Evolutionary conservation across 257 asterid genomes (phyloP).

Genomic region (Haberlea rhodopensis): DNA sequence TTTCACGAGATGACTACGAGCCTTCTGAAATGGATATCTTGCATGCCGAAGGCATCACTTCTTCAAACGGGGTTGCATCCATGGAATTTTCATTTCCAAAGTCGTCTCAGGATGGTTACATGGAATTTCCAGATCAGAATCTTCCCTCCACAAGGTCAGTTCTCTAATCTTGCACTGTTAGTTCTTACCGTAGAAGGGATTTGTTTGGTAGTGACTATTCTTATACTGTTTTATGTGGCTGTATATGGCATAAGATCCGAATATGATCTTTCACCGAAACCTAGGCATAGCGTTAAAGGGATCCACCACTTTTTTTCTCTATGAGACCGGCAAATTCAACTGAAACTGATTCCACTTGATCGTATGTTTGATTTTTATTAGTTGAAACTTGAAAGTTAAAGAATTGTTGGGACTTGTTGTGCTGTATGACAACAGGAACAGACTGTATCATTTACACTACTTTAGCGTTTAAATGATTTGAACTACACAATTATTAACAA

Average conservation of each 20-base stretch:
- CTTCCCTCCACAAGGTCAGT: constrained; percentile 46
- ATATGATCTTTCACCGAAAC: too few species aligned
- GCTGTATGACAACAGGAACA: too few species aligned
- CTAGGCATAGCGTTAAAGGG: too few species aligned
- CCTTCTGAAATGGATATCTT: constrained; percentile 88
- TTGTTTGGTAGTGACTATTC: neutral
- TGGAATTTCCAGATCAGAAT: constrained; percentile 58
- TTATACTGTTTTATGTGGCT: neutral
- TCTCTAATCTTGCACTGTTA: neutral
- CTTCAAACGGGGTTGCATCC: constrained; percentile 75
- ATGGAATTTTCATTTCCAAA: constrained; percentile 68
- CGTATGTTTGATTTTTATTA: too few species aligned
- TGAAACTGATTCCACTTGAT: too few species aligned
- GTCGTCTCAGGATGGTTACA: constrained; percentile 54
- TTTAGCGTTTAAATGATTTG: neutral
- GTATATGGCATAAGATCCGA: too few species aligned
- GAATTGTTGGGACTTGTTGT: too few species aligned
- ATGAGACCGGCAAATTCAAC: too few species aligned
- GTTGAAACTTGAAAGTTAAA: too few species aligned
- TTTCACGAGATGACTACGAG: constrained; percentile 66
- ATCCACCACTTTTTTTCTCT: too few species aligned
- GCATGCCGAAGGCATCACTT: constrained; percentile 72
- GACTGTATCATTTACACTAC: too few species aligned
- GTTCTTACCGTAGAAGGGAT: neutral
- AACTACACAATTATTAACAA: too few species aligned